Conservation (phyloP, 257 asterid species). For the Handroanthus guayacan region DNA sequence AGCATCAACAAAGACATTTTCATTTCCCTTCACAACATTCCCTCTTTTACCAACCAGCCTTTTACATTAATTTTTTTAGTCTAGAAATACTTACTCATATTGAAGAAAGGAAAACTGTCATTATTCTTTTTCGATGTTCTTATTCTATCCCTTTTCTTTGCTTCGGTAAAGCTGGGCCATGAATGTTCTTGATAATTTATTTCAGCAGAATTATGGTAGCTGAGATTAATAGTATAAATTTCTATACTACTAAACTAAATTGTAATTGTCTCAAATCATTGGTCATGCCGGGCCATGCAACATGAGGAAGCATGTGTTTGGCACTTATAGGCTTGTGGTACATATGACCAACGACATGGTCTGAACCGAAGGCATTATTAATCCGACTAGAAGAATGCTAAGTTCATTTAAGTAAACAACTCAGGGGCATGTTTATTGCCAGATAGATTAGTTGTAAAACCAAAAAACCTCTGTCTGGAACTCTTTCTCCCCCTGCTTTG, state of each 20-base stretch:
- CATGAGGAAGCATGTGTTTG: conserved; percentile 10
- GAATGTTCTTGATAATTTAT: conserved; percentile 9
- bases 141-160: neutral
- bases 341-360: conserved; percentile 4
- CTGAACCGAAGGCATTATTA: neutral
- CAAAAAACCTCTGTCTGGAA: conserved; percentile 87
- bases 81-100: neutral
- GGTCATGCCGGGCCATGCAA: conserved; percentile 7
- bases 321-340: conserved; percentile 11
- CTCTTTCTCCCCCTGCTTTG: conserved; percentile 96
- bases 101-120: neutral
- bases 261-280: neutral
- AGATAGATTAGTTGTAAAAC: conserved; percentile 21
- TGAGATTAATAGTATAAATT: neutral
- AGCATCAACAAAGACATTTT: neutral
- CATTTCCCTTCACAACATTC: neutral
- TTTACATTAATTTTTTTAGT: neutral
- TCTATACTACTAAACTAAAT: conserved; percentile 13
- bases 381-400: neutral
- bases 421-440: neutral
- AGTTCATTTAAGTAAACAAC: conserved; percentile 16
- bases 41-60: conserved; percentile 18
- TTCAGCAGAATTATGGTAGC: neutral
- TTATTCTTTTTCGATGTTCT: conserved; percentile 19
- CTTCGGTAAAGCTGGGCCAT: neutral